Conservation (phyloP, 2,329 filamentous ascomycete species). For the Verticillium tricorpus region DNA sequence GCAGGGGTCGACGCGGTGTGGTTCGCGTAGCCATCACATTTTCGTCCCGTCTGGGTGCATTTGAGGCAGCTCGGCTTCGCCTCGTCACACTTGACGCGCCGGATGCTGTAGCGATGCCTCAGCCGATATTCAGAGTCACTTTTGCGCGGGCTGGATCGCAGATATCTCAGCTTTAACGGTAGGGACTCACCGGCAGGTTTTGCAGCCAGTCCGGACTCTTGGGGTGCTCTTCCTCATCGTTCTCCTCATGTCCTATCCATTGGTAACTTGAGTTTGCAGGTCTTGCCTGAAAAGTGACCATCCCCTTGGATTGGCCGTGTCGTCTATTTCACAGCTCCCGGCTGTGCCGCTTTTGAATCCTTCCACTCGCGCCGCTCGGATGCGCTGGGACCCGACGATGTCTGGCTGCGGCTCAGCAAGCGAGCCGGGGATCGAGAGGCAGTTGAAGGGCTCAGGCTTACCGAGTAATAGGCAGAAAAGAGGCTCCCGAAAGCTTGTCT, state of each 20-base stretch:
- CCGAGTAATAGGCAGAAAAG: too few species aligned
- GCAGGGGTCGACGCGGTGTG: not conserved
- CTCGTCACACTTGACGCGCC: constrained; percentile 55
- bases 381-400: too few species aligned
- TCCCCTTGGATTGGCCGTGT: not conserved
- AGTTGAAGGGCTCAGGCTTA: too few species aligned
- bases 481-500: too few species aligned
- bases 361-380: not conserved
- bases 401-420: too few species aligned
- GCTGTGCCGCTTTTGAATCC: not conserved
- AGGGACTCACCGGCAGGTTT: not conserved
- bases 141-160: too few species aligned
- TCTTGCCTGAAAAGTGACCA: too few species aligned
- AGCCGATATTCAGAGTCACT: too few species aligned
- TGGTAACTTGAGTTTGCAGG: not conserved
- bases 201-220: not conserved
- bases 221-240: not conserved
- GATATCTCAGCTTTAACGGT: too few species aligned
- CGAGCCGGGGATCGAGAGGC: too few species aligned
- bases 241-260: not conserved
- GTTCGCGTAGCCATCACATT: constrained; percentile 48
- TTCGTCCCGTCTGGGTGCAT: constrained; percentile 50
- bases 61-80: constrained; percentile 45
- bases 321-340: not conserved
- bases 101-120: constrained; percentile 29